Conservation (phyloP, 352 stramenopile species). For the Pythium aristosporum region DNA sequence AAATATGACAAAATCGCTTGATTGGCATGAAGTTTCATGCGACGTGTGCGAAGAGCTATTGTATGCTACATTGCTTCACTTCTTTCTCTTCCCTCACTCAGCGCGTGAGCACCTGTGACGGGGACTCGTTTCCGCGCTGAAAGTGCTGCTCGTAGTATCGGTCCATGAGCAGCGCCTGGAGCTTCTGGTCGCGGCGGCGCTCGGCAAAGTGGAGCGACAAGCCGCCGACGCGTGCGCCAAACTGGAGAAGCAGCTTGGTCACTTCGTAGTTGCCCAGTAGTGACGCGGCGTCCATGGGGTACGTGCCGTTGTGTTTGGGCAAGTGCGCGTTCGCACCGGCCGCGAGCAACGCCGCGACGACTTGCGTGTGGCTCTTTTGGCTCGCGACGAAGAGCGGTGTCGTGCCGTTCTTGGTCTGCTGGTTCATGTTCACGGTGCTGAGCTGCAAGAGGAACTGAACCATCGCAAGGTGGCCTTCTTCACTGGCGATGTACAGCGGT, state of each 20-base stretch:
- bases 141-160: slow-evolving; percentile 67
- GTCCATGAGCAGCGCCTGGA: slow-evolving; percentile 63
- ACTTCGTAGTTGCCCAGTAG: slow-evolving; percentile 64
- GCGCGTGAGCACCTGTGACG: slow-evolving; percentile 8
- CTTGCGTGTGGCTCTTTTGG: slow-evolving; percentile 57
- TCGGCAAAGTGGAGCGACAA: slow-evolving; percentile 77
- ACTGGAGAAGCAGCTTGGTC: slow-evolving; percentile 58
- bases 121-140: slow-evolving; percentile 17
- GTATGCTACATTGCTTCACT: neutral
- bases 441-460: slow-evolving; percentile 55
- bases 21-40: slow-evolving; percentile 13
- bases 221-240: slow-evolving; percentile 59
- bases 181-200: slow-evolving; percentile 50
- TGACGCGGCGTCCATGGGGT: slow-evolving; percentile 65
- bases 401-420: slow-evolving; percentile 58
- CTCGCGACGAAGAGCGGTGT: slow-evolving; percentile 77
- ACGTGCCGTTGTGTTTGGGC: slow-evolving; percentile 74
- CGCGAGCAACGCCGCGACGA: slow-evolving; percentile 57
- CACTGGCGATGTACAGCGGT: slow-evolving; percentile 79
- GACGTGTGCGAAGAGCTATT: neutral
- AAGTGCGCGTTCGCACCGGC: slow-evolving; percentile 51
- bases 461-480: slow-evolving; percentile 73
- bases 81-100: neutral
- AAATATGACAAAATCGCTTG: neutral
- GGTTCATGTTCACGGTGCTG: slow-evolving; percentile 28